These are phyloP conservation scores for Nidularia sp. DNA, from an alignment of 768 basidiomycete species.

Conservation along the genomic window DNA sequence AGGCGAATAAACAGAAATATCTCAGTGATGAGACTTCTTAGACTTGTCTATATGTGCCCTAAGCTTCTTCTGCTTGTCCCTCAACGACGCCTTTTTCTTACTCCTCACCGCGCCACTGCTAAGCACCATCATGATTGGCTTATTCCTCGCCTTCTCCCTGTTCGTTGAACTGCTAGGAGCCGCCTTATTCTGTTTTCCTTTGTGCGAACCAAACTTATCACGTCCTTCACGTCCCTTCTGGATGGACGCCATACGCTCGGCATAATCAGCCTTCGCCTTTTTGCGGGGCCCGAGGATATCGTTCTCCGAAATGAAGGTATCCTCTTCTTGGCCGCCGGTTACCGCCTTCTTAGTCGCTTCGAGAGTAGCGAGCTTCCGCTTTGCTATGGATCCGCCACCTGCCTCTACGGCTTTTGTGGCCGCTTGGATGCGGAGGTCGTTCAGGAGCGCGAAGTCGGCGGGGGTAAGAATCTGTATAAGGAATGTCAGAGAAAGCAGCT, in stretches of 20 bases:
- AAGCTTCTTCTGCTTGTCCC: constrained; percentile 78
- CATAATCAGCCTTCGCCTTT: constrained; percentile 90
- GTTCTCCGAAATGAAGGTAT: constrained; percentile 77
- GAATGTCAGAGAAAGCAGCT: not conserved
- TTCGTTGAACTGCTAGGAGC: constrained; percentile 85
- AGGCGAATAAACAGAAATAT: not conserved
- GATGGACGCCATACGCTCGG: constrained; percentile 88
- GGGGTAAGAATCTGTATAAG: constrained; percentile 84
- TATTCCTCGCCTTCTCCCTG: constrained; percentile 88
- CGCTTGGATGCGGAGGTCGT: constrained; percentile 81
- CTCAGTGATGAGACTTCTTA: constrained; percentile 44
- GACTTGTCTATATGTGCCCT: constrained; percentile 70
- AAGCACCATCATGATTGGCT: constrained; percentile 94
- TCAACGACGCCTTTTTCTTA: constrained; percentile 79
- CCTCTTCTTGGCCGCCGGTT: constrained; percentile 37
- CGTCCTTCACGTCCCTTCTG: constrained; percentile 92
- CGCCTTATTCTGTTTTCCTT: constrained; percentile 89
- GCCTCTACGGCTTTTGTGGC: constrained; percentile 66
- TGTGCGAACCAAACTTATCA: constrained; percentile 87
- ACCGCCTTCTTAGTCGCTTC: constrained; percentile 65
- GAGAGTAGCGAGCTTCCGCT: constrained; percentile 83
- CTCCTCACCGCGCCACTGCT: constrained; percentile 70
- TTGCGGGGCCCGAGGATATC: constrained; percentile 94
- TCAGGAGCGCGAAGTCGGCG: constrained; percentile 89
- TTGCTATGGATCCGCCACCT: constrained; percentile 71